Percentiles rank a stretch among this genome's conserved stretches.
These are phyloP conservation scores for Cucumis sativus DNA, from an alignment of 306 rosid species.

Conservation along the genomic window DNA sequence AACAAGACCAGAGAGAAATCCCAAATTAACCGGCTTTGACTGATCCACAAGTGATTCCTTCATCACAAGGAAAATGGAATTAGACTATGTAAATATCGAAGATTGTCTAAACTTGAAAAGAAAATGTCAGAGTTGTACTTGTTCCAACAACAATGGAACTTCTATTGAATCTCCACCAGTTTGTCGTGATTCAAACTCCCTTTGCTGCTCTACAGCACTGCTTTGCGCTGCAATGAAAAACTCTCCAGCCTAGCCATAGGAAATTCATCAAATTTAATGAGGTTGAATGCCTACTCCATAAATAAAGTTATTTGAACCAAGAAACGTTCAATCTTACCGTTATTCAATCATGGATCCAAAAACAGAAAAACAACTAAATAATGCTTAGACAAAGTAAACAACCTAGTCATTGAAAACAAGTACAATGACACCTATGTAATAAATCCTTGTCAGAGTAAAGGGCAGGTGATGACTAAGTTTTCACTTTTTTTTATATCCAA, in stretches of 20 bases:
- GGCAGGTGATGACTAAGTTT: not conserved
- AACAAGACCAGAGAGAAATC: conserved; percentile 41
- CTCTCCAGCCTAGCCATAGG: conserved; percentile 50
- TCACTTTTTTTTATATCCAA: not conserved
- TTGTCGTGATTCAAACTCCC: conserved; percentile 35
- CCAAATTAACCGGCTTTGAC: conserved; percentile 43
- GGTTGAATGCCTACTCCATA: not conserved
- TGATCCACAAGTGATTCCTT: conserved; percentile 62
- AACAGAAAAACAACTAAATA: not conserved
- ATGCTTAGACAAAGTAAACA: not conserved
- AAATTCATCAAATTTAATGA: not conserved
- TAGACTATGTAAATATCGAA: conserved; percentile 17
- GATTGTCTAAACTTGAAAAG: not conserved
- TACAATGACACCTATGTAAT: not conserved
- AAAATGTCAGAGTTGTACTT: not conserved
- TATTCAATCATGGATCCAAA: not conserved
- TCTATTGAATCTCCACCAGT: conserved; percentile 49
- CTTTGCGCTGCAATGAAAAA: conserved; percentile 47
- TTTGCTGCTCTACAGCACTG: conserved; percentile 41
- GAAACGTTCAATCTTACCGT: not conserved
- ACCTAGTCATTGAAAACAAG: not conserved
- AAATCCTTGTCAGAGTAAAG: not conserved
- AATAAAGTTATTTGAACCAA: not conserved
- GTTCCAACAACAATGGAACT: conserved; percentile 50
- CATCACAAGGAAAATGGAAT: conserved; percentile 19